A percentile compares a stretch with the other conserved stretches of the same genome.
These are phyloP conservation scores for Cryphonectria japonica DNA, from an alignment of 2,329 filamentous ascomycete species.

Conservation along the genomic window DNA sequence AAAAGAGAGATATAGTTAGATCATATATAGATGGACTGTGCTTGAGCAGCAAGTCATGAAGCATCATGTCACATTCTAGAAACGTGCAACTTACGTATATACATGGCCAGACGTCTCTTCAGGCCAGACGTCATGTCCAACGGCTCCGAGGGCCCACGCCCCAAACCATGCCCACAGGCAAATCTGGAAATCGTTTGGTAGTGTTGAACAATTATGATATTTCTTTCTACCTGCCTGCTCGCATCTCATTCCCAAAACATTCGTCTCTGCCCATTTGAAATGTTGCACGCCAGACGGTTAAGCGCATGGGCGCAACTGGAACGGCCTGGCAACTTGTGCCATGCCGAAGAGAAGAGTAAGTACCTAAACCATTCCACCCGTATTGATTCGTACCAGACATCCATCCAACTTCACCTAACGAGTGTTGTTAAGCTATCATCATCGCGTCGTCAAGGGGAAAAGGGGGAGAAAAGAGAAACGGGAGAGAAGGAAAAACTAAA, in stretches of 20 bases:
- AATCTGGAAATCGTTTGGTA: background rate
- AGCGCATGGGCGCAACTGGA: conserved; percentile 9
- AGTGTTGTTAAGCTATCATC: background rate
- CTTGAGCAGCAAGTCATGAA: background rate
- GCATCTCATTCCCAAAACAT: background rate
- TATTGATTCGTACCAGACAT: background rate
- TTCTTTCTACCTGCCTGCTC: background rate
- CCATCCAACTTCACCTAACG: background rate
- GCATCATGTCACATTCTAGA: background rate
- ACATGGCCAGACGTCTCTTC: too few relatives aligned
- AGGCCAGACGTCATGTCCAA: too few relatives aligned
- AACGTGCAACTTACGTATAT: too few relatives aligned
- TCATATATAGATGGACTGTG: background rate
- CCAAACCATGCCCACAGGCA: background rate
- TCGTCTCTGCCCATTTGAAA: background rate
- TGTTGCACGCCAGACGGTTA: conserved; percentile 5
- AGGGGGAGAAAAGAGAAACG: background rate
- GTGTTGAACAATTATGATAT: conserved; percentile 4
- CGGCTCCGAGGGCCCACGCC: too few relatives aligned
- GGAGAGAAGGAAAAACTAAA: background rate
- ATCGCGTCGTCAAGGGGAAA: background rate
- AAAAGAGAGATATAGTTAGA: too few relatives aligned
- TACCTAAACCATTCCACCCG: background rate
- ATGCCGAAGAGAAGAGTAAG: conserved; percentile 1
- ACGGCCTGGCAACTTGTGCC: conserved; percentile 6